Conservation (phyloP, 768 basidiomycete genomes). For the Trametes villosa region DNA sequence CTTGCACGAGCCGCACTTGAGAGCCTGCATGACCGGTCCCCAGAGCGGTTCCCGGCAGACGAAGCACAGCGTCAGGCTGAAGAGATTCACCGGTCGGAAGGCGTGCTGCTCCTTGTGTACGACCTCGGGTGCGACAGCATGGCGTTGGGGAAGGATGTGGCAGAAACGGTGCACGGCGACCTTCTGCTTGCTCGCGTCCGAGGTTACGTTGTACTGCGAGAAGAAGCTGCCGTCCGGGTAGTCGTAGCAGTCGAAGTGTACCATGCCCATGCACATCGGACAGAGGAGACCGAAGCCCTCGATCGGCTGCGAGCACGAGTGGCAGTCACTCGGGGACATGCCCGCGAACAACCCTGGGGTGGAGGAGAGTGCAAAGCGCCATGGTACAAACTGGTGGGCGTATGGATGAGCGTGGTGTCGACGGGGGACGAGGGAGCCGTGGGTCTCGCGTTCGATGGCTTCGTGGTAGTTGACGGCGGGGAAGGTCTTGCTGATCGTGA, state of each 20-base stretch:
- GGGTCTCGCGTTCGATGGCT: slow-evolving; percentile 24
- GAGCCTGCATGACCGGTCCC: slow-evolving; percentile 66
- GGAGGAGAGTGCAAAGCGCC: slow-evolving; percentile 52
- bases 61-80: slow-evolving; percentile 74
- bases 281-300: slow-evolving; percentile 75
- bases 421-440: slow-evolving; percentile 17
- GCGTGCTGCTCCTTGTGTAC: slow-evolving; percentile 47
- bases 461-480: slow-evolving; percentile 42
- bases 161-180: slow-evolving; percentile 70
- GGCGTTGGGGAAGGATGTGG: slow-evolving; percentile 42
- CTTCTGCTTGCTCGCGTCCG: slow-evolving; percentile 53
- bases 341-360: slow-evolving; percentile 34
- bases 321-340: slow-evolving; percentile 52
- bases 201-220: slow-evolving; percentile 52
- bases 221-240: slow-evolving; percentile 64
- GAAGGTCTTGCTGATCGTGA: slow-evolving; percentile 58
- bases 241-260: slow-evolving; percentile 84
- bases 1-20: slow-evolving; percentile 65
- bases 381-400: slow-evolving; percentile 70
- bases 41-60: slow-evolving; percentile 72
- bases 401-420: slow-evolving; percentile 41
- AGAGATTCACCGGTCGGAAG: slow-evolving; percentile 65
- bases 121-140: slow-evolving; percentile 25
- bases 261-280: slow-evolving; percentile 66
- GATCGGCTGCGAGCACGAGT: slow-evolving; percentile 56